Conservation (phyloP, 2,329 filamentous ascomycete genomes). For the Clarireedia paspali region DNA sequence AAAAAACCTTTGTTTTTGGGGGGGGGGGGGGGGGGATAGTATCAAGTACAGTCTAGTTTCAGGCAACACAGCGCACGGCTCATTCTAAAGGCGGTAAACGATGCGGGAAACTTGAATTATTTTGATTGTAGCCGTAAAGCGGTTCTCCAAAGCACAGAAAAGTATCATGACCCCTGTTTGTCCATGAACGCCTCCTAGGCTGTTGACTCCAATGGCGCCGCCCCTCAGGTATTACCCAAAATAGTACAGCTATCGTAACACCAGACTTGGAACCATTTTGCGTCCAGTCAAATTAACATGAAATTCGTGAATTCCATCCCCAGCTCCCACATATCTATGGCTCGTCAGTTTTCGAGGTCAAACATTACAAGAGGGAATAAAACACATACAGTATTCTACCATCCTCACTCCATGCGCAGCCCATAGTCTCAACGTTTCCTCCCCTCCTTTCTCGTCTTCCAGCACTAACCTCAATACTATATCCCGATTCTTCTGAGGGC, state of each 20-base stretch:
- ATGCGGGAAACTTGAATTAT: neutral
- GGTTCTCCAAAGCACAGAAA: neutral
- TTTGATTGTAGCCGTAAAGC: neutral
- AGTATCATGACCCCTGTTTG: neutral
- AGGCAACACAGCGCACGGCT: neutral
- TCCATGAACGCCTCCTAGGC: neutral
- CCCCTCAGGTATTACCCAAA: neutral
- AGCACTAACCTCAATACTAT: neutral
- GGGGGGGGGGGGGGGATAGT: too few relatives aligned
- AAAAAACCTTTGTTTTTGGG: too few relatives aligned
- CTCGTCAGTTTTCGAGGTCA: constrained; percentile 5
- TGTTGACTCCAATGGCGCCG: neutral
- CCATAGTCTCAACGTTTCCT: constrained; percentile 48
- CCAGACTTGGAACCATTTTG: constrained; percentile 49
- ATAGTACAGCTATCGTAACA: constrained; percentile 36
- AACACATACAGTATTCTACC: constrained; percentile 49
- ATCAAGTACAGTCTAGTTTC: neutral
- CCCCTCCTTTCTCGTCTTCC: constrained; percentile 19
- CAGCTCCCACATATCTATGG: constrained; percentile 52
- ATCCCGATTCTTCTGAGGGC: constrained; percentile 14
- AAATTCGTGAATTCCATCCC: constrained; percentile 71
- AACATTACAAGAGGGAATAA: neutral
- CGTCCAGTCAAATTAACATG: constrained; percentile 55
- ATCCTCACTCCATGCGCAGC: constrained; percentile 54
- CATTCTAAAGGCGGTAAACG: neutral